phyloP scores from a whole-genome alignment of 257 asterid genomes.

The Primulina tabacum region DNA sequence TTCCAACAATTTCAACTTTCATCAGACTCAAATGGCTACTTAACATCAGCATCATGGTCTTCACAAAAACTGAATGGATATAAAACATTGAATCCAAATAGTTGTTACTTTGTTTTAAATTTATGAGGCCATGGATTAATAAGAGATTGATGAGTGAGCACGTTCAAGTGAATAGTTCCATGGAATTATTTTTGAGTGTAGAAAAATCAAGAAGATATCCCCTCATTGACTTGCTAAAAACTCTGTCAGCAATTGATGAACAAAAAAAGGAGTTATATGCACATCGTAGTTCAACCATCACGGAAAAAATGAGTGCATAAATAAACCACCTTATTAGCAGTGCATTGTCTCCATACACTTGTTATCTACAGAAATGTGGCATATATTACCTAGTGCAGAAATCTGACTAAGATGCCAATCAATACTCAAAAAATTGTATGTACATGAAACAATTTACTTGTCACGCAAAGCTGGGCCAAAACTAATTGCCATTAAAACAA shows the following conservation, averaged over 20 bases:
- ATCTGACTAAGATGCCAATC: neutral
- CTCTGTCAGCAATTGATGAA: neutral
- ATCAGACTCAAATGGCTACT: neutral
- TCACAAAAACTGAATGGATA: neutral
- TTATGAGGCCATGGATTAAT: neutral
- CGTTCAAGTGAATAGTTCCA: neutral
- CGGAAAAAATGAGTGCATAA: neutral
- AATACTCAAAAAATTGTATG: no score
- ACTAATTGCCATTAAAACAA: slow-evolving; percentile 9
- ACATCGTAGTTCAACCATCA: neutral
- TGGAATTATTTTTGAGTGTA: neutral
- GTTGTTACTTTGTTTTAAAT: neutral
- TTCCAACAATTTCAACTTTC: neutral
- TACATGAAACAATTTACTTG: slow-evolving; percentile 9
- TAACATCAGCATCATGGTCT: neutral
- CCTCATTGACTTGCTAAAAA: slow-evolving; percentile 1
- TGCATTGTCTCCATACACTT: neutral
- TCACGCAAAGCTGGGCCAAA: neutral
- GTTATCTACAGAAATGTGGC: neutral
- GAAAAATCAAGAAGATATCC: neutral
- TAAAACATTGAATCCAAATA: neutral
- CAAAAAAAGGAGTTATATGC: neutral
- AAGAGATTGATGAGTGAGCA: slow-evolving; percentile 3
- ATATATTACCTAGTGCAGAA: neutral
- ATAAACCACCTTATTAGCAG: neutral